Base-by-base conservation (phyloP, 164 flowering plant genomes). In the Tetracentron sinense region DNA sequence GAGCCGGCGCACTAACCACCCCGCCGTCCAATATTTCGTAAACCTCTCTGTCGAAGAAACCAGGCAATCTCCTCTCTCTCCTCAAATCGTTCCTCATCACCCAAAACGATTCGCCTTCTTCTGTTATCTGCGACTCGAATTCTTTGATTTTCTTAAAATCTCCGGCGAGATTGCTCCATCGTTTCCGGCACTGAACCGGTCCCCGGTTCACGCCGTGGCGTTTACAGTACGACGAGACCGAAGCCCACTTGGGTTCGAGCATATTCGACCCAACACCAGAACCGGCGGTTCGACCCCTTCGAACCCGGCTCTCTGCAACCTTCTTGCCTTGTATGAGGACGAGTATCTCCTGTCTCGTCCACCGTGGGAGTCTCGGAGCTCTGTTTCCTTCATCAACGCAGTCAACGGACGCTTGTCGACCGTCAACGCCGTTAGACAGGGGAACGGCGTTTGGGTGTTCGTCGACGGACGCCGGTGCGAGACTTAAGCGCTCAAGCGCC, bases 291-390 rank as follows among this genome's bases (percentile, higher is more conserved):
- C 94, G 67, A 0, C 83, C 88, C 55, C 90, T 57, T 23, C 87
- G 69, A 8, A 77, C 92, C 67, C 89, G 66, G 42, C 58, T 83
- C 84, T 95, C 99, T 7, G 88, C 95, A 6, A 80, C 92, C 58
- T 65, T 74, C 74, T 95, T 91, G 3, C 94, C 97, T 60, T 91
- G 90, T 60, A 95, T 91, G 19, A 95, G 78, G 0, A 92, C 92
- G 19, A 95, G 83, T 22, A 87, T 91, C 70, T 95, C 99, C 54
- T 95, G 96, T 42, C 96, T 50, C 35, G 96, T 92, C 99, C 99
- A 95, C 7, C 99, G 85, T 7, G 97, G 97, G 12, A 86, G 86
- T 26, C 99, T 74, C 54, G 93, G 83, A 0, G 85, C 72, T 44
- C 76, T 73, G 42, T 42, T 62, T 42, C 54, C 72, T 22, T 73